Conservation (phyloP, 306 rosid species). For the Trichosanthes truncata region DNA sequence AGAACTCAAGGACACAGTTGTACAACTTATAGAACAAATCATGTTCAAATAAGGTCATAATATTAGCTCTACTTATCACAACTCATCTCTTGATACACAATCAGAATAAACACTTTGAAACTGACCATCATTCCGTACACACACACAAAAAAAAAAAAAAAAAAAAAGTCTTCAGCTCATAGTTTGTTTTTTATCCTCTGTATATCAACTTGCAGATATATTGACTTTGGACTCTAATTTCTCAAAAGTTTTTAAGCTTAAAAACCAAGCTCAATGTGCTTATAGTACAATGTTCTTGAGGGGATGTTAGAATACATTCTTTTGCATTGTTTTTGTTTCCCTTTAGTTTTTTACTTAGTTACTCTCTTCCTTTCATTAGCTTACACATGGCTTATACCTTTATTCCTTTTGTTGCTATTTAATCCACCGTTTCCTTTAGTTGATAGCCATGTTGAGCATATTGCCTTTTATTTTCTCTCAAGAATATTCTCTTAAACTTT, state of each 20-base stretch:
- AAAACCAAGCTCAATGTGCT: constrained; percentile 1
- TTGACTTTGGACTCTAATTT: neutral
- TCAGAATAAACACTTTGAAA: neutral
- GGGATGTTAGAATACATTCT: neutral
- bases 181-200: neutral
- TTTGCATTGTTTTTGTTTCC: neutral
- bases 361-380: neutral
- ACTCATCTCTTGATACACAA: neutral
- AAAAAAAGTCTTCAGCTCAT: too few species aligned
- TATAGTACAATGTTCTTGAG: neutral
- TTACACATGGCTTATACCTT: neutral
- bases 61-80: neutral
- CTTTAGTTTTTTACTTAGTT: neutral
- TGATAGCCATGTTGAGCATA: neutral
- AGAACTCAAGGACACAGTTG: too few species aligned
- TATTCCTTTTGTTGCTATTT: neutral
- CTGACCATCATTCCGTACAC: neutral
- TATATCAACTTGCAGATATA: neutral
- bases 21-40: too few species aligned
- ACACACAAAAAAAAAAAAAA: too few species aligned
- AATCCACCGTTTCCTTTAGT: neutral
- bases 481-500: neutral
- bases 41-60: too few species aligned
- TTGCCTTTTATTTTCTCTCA: neutral
- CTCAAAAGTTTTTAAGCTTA: neutral